Conservation (phyloP, 768 basidiomycete species). For the Aureoboletus auriporus region DNA sequence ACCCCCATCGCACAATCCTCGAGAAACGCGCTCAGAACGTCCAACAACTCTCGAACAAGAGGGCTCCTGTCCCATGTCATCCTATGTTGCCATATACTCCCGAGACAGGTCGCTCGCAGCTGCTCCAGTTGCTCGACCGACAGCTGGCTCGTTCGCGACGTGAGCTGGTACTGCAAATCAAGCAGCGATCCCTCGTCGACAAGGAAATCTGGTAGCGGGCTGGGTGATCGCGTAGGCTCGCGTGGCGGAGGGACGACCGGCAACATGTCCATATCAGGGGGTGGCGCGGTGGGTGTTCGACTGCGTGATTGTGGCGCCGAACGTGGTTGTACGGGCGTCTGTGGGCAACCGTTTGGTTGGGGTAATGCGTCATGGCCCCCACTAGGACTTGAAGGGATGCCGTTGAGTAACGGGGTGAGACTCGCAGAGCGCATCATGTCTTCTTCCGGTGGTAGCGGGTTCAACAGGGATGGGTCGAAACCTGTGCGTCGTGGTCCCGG, state of each 20-base stretch:
- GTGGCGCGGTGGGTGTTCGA: conserved; percentile 4
- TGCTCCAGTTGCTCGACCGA: conserved; percentile 92
- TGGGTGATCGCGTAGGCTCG: conserved; percentile 56
- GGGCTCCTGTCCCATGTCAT: conserved; percentile 78
- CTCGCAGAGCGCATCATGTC: conserved; percentile 18
- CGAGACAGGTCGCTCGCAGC: conserved; percentile 78
- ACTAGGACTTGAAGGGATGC: conserved; percentile 5
- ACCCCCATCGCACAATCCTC: conserved; percentile 47
- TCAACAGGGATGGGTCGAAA: conserved; percentile 51
- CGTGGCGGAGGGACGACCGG: conserved; percentile 20
- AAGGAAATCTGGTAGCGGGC: conserved; percentile 76
- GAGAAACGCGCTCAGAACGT: conserved; percentile 60
- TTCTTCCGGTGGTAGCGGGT: conserved; percentile 41
- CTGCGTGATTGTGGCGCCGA: not conserved
- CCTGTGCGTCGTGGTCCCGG: conserved; percentile 34
- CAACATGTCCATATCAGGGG: conserved; percentile 14
- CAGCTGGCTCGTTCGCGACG: conserved; percentile 51
- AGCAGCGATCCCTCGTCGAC: conserved; percentile 49
- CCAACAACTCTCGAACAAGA: conserved; percentile 56
- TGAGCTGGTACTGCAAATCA: conserved; percentile 47
- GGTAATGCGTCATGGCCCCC: conserved; percentile 1
- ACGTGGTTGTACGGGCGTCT: conserved; percentile 7
- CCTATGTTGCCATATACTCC: conserved; percentile 77
- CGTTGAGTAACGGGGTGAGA: conserved; percentile 27
- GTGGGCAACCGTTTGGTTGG: conserved; percentile 8